Base-by-base conservation (phyloP, 1,139 yeast species). In the Pichia norvegensis region DNA sequence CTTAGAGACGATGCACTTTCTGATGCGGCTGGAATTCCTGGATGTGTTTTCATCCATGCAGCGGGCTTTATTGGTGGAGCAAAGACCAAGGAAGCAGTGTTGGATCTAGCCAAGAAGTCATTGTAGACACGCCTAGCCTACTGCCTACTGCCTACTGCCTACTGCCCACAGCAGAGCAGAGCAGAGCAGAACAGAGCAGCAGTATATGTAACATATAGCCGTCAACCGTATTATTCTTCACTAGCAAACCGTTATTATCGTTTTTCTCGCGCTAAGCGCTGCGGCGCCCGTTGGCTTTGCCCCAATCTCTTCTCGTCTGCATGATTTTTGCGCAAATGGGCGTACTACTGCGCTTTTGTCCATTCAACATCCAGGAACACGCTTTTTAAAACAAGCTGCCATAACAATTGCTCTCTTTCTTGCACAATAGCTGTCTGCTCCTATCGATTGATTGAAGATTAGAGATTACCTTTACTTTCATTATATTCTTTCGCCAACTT, bases 11-110 rank as follows among this genome's bases (percentile, higher is more conserved):
- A 84, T 31, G 85, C 73, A 39, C 73, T 92, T 57, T 78, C 85
- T 52, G 71, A 80, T 53, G 68, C 75, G 55, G 70, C 88, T 35
- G 96, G 95, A 19, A 76, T 92, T 48, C 79, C 78, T 20, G 96
- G 86, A 4, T 85, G 96, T 62, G 79, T 90, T 29, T 92, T 92
- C 63, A 79, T 94, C 47, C 99, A 92, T 59, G 97, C 97, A 39
- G 86, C 95, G 40, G 98, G 99, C 0, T 92, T 92, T 67, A 92
- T 92, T 62, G 98, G 98, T 33, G 99, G 99, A 44, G 87, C 94
- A 51, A 73, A 80, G 60, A 74, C 95, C 29, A 69, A 73, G 55
- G 97, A 87, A 43, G 85, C 85, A 23, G 97, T 84, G 17, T 65
- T 86, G 48, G 67, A 76, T 58, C 46, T 48, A 17, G 51, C 51